Percentiles rank a stretch among this genome's conserved stretches.
Evolutionary conservation across 352 stramenopile species (phyloP).

Genomic region (Globisporangium carolinianum): DNA sequence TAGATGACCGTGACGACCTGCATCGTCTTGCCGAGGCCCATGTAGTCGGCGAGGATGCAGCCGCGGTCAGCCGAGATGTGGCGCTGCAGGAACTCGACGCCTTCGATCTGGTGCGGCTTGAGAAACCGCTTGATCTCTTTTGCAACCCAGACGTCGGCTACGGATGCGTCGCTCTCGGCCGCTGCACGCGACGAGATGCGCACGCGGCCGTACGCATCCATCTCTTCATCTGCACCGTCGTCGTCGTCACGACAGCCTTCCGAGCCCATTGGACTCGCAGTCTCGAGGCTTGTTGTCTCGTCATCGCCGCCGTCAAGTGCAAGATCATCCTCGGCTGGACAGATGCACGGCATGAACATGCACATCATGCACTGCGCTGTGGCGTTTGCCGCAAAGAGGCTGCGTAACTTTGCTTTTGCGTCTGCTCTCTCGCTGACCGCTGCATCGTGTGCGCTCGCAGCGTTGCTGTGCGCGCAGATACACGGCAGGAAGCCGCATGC

Average conservation of each 20-base stretch:
- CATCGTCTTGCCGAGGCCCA: constrained; percentile 87
- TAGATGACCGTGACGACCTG: constrained; percentile 84
- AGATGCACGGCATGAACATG: constrained; percentile 80
- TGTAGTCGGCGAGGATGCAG: constrained; percentile 88
- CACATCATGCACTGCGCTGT: constrained; percentile 56
- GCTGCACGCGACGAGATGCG: constrained; percentile 16
- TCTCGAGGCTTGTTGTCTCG: constrained; percentile 36
- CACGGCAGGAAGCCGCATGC: constrained; percentile 64
- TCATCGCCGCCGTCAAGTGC: constrained; percentile 17
- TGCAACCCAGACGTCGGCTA: constrained; percentile 50
- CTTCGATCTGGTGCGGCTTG: constrained; percentile 73
- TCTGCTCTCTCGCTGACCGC: constrained; percentile 3
- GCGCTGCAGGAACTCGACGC: constrained; percentile 60
- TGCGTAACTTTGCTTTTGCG: constrained; percentile 34
- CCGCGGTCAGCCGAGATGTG: constrained; percentile 47
- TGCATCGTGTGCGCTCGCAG: neutral
- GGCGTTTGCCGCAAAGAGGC: constrained; percentile 46
- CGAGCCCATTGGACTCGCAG: constrained; percentile 25
- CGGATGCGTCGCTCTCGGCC: neutral
- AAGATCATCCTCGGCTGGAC: constrained; percentile 45
- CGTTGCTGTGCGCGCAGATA: constrained; percentile 45
- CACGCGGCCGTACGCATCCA: constrained; percentile 52
- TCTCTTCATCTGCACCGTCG: constrained; percentile 21
- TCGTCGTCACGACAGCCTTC: constrained; percentile 15
- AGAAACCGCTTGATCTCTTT: constrained; percentile 67